These are phyloP conservation scores for Hanseniaspora mollemarum DNA, from an alignment of 805 yeast genomes.

Conservation along the genomic window DNA sequence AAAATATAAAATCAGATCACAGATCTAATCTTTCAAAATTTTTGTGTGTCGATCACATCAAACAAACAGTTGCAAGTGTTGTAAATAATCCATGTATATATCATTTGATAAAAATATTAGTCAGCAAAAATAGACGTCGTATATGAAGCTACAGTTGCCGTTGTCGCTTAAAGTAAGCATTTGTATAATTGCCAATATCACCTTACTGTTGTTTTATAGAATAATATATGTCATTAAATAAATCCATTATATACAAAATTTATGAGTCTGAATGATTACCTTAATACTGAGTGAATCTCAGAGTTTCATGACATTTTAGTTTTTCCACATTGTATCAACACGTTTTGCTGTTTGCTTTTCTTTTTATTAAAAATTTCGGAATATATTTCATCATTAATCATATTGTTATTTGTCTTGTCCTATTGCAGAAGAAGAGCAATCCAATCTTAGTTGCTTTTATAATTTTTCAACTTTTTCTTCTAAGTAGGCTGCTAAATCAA, in stretches of 20 bases:
- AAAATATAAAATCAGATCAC: neutral
- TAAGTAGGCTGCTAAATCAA: slow-evolving; percentile 14
- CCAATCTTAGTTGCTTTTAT: neutral
- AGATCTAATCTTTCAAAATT: neutral
- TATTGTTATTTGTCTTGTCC: neutral
- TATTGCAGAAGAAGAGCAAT: neutral
- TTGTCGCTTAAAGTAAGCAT: too few relatives aligned
- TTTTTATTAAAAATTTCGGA: neutral
- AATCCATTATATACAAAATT: too few relatives aligned
- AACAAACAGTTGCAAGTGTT: neutral
- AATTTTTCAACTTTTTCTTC: slow-evolving; percentile 15
- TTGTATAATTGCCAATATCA: too few relatives aligned
- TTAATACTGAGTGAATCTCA: neutral
- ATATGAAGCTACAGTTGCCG: too few relatives aligned
- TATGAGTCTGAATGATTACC: too few relatives aligned
- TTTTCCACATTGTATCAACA: neutral
- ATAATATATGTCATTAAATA: neutral
- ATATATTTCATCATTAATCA: neutral
- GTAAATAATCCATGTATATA: neutral
- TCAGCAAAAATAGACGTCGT: too few relatives aligned
- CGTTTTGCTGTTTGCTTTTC: neutral
- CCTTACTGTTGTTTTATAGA: neutral
- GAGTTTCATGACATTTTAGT: neutral
- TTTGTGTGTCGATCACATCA: neutral
- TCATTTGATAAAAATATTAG: neutral